Percentiles rank a stretch among this genome's conserved stretches.
phyloP scores from a whole-genome alignment of 1,139 yeast genomes.

The Diutina catenulata region DNA sequence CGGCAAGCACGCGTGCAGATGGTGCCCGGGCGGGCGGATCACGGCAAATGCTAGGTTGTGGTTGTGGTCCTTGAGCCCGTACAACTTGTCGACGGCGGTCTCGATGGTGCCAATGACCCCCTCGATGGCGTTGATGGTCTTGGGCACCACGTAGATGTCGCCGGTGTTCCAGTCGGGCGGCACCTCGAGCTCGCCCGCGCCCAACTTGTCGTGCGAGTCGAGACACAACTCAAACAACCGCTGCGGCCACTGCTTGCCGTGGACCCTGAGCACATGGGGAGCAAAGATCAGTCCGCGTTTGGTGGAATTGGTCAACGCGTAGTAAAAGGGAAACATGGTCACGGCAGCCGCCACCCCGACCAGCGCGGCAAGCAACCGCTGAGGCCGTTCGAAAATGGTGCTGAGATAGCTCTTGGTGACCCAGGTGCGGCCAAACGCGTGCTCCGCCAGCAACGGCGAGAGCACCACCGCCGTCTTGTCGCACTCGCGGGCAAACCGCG shows the following conservation, averaged over 20 bases:
- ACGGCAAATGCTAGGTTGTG: constrained; percentile 57
- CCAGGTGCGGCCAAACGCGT: constrained; percentile 69
- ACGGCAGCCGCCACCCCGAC: constrained; percentile 72
- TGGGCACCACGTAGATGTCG: constrained; percentile 63
- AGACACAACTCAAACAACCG: constrained; percentile 47
- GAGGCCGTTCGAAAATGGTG: constrained; percentile 78
- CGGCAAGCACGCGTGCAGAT: constrained; percentile 75
- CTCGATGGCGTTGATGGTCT: constrained; percentile 60
- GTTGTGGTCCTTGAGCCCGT: constrained; percentile 13
- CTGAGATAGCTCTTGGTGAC: constrained; percentile 55
- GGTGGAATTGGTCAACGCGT: constrained; percentile 38
- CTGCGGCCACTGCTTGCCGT: constrained; percentile 65
- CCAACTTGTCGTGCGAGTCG: constrained; percentile 44
- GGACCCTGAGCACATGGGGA: constrained; percentile 61
- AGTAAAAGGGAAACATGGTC: constrained; percentile 55
- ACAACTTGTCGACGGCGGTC: constrained; percentile 51
- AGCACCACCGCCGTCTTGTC: constrained; percentile 43
- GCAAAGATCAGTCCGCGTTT: constrained; percentile 35
- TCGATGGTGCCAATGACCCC: constrained; percentile 78
- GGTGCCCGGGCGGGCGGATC: constrained; percentile 83
- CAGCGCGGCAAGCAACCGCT: constrained; percentile 62
- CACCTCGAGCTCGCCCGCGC: constrained; percentile 53
- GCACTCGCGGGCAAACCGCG: constrained; percentile 28
- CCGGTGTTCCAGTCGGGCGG: constrained; percentile 80
- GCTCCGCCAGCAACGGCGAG: constrained; percentile 53